Evolutionary conservation across 2,329 filamentous ascomycete genomes (phyloP).

Genomic region (Hypoxylon rubiginosum): DNA sequence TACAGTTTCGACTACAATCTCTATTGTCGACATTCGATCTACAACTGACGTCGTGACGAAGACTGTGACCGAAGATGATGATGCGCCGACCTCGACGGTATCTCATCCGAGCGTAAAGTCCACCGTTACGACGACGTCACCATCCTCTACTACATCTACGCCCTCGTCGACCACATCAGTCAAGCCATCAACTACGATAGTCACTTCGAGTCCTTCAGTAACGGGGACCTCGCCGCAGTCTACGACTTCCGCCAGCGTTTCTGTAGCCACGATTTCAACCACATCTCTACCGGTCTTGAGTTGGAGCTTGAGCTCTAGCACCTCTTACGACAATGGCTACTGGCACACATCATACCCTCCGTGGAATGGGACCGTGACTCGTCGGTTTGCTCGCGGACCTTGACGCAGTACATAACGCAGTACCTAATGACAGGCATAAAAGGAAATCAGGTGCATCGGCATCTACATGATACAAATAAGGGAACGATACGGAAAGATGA

Average conservation of each 20-base stretch:
- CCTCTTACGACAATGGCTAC: slow-evolving; percentile 58
- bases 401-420: slow-evolving; percentile 8
- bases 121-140: slow-evolving; percentile 15
- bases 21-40: slow-evolving; percentile 49
- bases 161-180: slow-evolving; percentile 9
- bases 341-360: slow-evolving; percentile 63
- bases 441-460: background rate
- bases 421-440: slow-evolving; percentile 5
- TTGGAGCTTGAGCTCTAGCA: slow-evolving; percentile 36
- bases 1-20: slow-evolving; percentile 48
- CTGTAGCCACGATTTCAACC: slow-evolving; percentile 31
- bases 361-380: slow-evolving; percentile 57
- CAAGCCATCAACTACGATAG: slow-evolving; percentile 26
- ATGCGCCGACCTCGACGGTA: slow-evolving; percentile 32
- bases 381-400: slow-evolving; percentile 36
- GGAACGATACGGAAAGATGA: slow-evolving; percentile 11
- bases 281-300: slow-evolving; percentile 33
- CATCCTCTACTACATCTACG: slow-evolving; percentile 7
- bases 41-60: slow-evolving; percentile 41
- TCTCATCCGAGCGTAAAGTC: slow-evolving; percentile 14
- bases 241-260: slow-evolving; percentile 24
- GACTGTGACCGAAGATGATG: slow-evolving; percentile 44
- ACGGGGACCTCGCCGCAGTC: slow-evolving; percentile 29
- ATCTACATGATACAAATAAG: slow-evolving; percentile 8
- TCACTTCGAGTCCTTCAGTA: slow-evolving; percentile 24